Conservation (phyloP, 148 eudicot genomes). For the Polygonum aviculare region DNA sequence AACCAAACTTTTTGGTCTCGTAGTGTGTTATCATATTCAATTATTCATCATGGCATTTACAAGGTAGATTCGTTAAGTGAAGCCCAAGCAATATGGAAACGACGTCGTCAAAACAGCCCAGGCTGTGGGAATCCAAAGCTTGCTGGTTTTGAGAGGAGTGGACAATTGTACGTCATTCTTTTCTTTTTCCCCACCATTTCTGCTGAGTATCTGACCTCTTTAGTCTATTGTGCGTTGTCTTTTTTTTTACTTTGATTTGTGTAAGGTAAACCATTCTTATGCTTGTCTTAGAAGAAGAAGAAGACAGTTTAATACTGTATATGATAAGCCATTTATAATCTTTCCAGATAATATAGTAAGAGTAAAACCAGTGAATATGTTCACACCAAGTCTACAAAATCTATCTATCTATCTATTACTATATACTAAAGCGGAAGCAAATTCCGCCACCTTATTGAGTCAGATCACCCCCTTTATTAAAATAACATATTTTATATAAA, state of each 20-base stretch:
- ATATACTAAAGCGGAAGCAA: too few species aligned
- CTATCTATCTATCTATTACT: too few species aligned
- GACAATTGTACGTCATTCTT: background rate
- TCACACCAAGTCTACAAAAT: background rate
- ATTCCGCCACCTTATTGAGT: too few species aligned
- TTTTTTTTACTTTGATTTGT: background rate
- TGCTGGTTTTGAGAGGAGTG: background rate
- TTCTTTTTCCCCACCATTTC: background rate
- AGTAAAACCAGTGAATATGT: background rate
- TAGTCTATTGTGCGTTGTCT: background rate
- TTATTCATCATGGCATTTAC: background rate
- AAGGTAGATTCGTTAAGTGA: background rate
- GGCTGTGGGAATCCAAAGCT: background rate
- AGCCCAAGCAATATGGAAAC: background rate
- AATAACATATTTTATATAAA: too few species aligned
- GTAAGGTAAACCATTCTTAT: too few species aligned
- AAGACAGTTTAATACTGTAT: background rate
- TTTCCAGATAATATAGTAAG: background rate
- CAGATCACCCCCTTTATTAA: too few species aligned
- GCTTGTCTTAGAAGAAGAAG: background rate
- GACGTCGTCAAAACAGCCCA: background rate
- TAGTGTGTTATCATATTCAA: background rate
- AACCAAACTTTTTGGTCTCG: slow-evolving; percentile 7
- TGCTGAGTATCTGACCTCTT: background rate
- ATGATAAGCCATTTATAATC: background rate